Percentiles rank a stretch among this genome's conserved stretches.
Conservation (phyloP, 345 rosid species). For the Theobroma cacao region DNA sequence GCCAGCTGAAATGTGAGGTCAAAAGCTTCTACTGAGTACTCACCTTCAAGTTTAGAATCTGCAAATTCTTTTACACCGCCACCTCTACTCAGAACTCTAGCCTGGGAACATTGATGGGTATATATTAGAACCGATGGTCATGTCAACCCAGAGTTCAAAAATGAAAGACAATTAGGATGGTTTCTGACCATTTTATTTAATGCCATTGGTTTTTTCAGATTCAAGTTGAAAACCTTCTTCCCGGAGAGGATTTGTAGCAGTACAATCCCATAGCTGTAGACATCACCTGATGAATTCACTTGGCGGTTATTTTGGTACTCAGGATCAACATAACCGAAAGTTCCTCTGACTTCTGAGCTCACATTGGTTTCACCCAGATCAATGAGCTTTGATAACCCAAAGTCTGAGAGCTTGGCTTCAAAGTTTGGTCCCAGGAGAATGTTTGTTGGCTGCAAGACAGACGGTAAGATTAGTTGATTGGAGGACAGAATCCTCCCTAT, state of each 20-base stretch:
- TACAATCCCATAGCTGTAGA: slow-evolving; percentile 51
- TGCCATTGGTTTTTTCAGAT: slow-evolving; percentile 35
- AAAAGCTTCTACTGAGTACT: slow-evolving; percentile 48
- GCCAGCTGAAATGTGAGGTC: slow-evolving; percentile 37
- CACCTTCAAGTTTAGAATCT: slow-evolving; percentile 44
- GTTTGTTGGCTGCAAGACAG: slow-evolving; percentile 43
- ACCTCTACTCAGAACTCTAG: slow-evolving; percentile 36
- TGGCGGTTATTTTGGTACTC: neutral
- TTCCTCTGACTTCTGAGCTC: slow-evolving; percentile 56
- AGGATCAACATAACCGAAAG: slow-evolving; percentile 53
- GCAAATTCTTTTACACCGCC: slow-evolving; percentile 33
- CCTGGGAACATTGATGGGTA: slow-evolving; percentile 24
- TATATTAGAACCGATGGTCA: neutral
- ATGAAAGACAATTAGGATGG: neutral
- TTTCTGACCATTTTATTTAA: slow-evolving; percentile 42
- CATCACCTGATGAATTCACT: slow-evolving; percentile 40
- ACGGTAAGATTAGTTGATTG: neutral
- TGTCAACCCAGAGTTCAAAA: neutral
- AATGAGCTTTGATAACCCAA: slow-evolving; percentile 47
- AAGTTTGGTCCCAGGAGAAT: slow-evolving; percentile 49
- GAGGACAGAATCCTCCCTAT: neutral
- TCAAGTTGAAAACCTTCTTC: slow-evolving; percentile 46
- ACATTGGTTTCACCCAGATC: slow-evolving; percentile 32
- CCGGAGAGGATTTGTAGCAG: slow-evolving; percentile 50
- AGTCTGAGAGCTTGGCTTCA: slow-evolving; percentile 54